A percentile compares a stretch with the other conserved stretches of the same genome.
Conservation (phyloP, 805 yeast species). For the Myxozyma mucilagina region DNA sequence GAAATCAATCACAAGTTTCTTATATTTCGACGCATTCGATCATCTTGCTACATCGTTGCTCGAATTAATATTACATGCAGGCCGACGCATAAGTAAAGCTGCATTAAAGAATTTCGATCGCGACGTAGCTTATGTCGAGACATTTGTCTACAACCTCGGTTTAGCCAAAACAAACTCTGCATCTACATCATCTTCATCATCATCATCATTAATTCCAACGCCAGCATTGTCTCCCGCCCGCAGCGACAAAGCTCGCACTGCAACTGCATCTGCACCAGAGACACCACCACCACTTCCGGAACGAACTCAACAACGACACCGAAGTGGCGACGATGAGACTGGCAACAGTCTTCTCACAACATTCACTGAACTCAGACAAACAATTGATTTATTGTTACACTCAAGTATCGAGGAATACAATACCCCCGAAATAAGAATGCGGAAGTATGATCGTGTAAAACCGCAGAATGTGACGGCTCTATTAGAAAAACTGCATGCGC, state of each 20-base stretch:
- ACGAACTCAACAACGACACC: background rate
- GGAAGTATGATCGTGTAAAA: constrained; percentile 70
- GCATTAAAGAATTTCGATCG: constrained; percentile 72
- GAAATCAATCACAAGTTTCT: constrained; percentile 67
- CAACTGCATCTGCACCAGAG: background rate
- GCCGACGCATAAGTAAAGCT: constrained; percentile 54
- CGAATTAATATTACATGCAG: constrained; percentile 56
- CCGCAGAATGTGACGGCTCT: constrained; percentile 68
- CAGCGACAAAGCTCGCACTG: background rate
- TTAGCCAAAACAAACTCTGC: background rate
- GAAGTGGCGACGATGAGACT: constrained; percentile 23
- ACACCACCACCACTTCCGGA: constrained; percentile 10
- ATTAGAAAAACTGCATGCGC: constrained; percentile 49
- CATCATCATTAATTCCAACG: background rate
- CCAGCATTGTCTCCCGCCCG: background rate
- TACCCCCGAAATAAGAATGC: constrained; percentile 55
- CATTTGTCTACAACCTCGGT: constrained; percentile 41
- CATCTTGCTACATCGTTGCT: constrained; percentile 72
- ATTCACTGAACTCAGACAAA: constrained; percentile 76
- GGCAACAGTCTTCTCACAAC: constrained; percentile 58
- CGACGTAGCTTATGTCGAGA: constrained; percentile 77
- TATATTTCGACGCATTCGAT: constrained; percentile 86
- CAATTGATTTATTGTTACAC: constrained; percentile 63
- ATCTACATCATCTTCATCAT: background rate
- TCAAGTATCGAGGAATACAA: constrained; percentile 66